Base-by-base conservation (phyloP, 2,329 filamentous ascomycete species). In the Trichoderma harzianum region DNA sequence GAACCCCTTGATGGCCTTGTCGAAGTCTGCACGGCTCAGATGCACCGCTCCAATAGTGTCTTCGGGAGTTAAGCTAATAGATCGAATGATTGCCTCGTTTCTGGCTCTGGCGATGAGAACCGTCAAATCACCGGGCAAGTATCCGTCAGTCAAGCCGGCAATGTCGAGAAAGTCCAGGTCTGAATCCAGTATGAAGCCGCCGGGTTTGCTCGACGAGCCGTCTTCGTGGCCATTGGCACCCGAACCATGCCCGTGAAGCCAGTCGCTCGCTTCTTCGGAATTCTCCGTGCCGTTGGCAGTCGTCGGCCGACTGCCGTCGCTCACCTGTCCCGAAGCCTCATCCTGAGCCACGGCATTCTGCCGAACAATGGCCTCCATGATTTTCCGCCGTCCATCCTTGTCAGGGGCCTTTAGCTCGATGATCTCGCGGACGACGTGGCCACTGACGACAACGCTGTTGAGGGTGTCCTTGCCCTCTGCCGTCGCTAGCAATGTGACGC, bases 51-150 rank as follows among this genome's bases (percentile, higher is more conserved):
- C 75, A 1, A 86, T 83, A 2, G 86, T 83, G 1, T 83, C 81
- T 57, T 85, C 83, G n/a, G 81, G 81, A 0, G 84, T 78, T 0
- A 82, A 81, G 73, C 87, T 84, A 32, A 98, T 91, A 8, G 92
- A 91, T 11, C 95, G 92, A 76, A 98, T 97, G 18, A 99, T 88
- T 30, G 95, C 93, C 82, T 98, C 96, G 76, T 95, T 97, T 69
- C 95, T 90, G 47, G 96, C 95, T 72, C 96, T 89, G 12, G 93
- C 91, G 21, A 97, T 92, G 12, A 99, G 88, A 2, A 98, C 87
- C 18, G 92, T 90, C 47, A 99, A 86, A 80, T 99, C 96, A 4
- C 95, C 96, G 1, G 96, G 95, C 95, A 98, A 98, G 79, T 98
- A 99, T 1, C 96, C 96, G 78, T 99, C 96, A 0, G 95, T 98